Evolutionary conservation across 2,329 filamentous ascomycete species (phyloP), one percentile per base, ranked within the genome.

Genomic region (Botrytis pseudocinerea): DNA sequence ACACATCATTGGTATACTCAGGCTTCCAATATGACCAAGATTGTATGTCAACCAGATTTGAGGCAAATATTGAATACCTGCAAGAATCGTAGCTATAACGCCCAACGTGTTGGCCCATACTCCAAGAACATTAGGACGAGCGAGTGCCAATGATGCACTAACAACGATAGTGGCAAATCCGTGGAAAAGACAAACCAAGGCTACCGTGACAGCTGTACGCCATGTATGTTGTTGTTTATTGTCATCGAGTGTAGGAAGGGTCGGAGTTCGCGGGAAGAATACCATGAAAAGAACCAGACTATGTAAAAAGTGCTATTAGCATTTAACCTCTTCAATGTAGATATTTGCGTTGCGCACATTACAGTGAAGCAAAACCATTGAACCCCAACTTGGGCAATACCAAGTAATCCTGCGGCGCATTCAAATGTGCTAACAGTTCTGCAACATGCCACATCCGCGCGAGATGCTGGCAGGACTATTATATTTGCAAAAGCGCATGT

Each of bases 1-100:
- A 81, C 93, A 92, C 95, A 99, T 98, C 92, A 98, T 98, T 7
- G 94, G 92, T 73, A 99, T 96, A 79, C 94, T 97, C 78, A 99
- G 84, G 81, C 94, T 97, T 71, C 94, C 94, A 2, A 97, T 92
- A 78, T 95, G 91, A 80, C 95, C 92, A 73, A 98, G 85, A 70
- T 86, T 88, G 83, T 93, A 97, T 0, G 96, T 99, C 70, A 93
- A 98, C 84, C 91, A 94, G 76, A 99, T 97, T 83, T 99, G 96
- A 0, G 96, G 96, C 25, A 99, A 85, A 82, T 98, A 99, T 83
- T 99, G 96, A 35, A 98, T 88, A 0, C 89, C 92, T 0, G 96
- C 93, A 8, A 99, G 88, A 1, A 89, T 83, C 0, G 93, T 92
- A 28, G 93, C 90, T 81, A 93, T 89, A 74, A 97, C 85, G 1